Conservation (phyloP, 352 stramenopile genomes). For the Pilasporangium apinafurcum region DNA sequence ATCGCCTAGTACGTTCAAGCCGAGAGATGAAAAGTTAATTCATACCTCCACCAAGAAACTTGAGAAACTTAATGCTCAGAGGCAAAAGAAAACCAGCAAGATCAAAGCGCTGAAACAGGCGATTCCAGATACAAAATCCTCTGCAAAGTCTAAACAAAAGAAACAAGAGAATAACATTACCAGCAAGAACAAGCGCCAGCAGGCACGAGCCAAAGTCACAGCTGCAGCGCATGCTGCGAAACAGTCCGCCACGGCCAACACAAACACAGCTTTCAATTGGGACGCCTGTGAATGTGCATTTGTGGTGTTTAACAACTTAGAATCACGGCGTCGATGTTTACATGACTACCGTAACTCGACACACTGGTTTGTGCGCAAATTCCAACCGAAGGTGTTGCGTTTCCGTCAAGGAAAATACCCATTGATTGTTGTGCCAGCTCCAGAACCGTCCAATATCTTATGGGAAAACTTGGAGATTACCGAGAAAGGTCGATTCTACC, state of each 20-base stretch:
- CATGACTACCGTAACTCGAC: slow-evolving; percentile 21
- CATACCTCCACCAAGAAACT: slow-evolving; percentile 19
- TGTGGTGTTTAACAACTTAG: slow-evolving; percentile 35
- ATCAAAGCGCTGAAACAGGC: slow-evolving; percentile 56
- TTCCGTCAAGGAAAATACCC: slow-evolving; percentile 10
- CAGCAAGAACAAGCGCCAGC: too few species aligned
- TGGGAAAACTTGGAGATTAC: slow-evolving; percentile 30
- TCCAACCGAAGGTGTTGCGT: slow-evolving; percentile 9
- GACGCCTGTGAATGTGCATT: slow-evolving; percentile 24
- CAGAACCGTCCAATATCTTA: slow-evolving; percentile 32
- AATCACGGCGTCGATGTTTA: slow-evolving; percentile 20
- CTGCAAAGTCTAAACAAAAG: too few species aligned
- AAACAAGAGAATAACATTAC: not conserved
- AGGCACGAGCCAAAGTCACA: not conserved
- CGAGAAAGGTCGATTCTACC: slow-evolving; percentile 3
- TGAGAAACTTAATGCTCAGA: slow-evolving; percentile 14
- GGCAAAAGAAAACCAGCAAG: slow-evolving; percentile 54
- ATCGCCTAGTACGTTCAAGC: slow-evolving; percentile 13
- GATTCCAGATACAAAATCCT: not conserved
- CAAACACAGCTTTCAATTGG: slow-evolving; percentile 1
- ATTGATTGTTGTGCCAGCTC: slow-evolving; percentile 11
- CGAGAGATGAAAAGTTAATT: slow-evolving; percentile 27
- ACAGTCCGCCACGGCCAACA: slow-evolving; percentile 2
- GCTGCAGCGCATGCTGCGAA: slow-evolving; percentile 10
- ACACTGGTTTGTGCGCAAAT: slow-evolving; percentile 6